Conservation (phyloP, 2,329 filamentous ascomycete species). For the Cytospora leucostoma region DNA sequence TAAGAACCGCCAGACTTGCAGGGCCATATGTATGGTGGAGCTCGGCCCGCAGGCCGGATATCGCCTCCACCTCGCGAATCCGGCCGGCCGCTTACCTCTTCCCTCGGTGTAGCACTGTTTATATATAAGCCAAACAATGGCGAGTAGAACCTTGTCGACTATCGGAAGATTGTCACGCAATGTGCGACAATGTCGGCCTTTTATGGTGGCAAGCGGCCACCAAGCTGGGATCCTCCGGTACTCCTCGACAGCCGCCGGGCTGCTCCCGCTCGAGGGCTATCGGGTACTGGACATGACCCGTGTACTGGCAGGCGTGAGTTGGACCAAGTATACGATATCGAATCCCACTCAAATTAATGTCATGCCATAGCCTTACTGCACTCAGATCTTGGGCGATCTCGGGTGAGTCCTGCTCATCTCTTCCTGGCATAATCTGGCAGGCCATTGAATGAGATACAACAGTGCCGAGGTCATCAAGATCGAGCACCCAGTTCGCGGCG, state of each 20-base stretch:
- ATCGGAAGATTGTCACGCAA: background rate
- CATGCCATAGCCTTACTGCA: conserved; percentile 81
- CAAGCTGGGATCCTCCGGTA: background rate
- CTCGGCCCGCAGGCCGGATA: conserved; percentile 9
- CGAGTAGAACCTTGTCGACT: conserved; percentile 5
- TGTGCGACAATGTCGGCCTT: conserved; percentile 3
- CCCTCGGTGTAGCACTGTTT: background rate
- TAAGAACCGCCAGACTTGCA: background rate
- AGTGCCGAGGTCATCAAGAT: conserved; percentile 97
- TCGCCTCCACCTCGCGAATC: conserved; percentile 4
- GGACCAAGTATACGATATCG: background rate
- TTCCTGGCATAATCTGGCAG: conserved; percentile 21
- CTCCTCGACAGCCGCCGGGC: conserved; percentile 28
- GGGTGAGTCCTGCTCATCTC: conserved; percentile 63
- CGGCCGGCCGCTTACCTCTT: background rate
- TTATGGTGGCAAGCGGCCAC: background rate
- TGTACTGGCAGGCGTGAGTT: conserved; percentile 85
- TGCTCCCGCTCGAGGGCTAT: conserved; percentile 76
- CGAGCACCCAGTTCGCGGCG: conserved; percentile 86
- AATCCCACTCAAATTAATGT: background rate
- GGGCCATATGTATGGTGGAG: background rate
- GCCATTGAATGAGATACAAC: conserved; percentile 34
- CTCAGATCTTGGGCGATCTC: conserved; percentile 92
- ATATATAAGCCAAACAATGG: conserved; percentile 12
- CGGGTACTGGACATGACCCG: conserved; percentile 95